Conservation (phyloP, 768 basidiomycete genomes). For the Leccinum disarticulatum region DNA sequence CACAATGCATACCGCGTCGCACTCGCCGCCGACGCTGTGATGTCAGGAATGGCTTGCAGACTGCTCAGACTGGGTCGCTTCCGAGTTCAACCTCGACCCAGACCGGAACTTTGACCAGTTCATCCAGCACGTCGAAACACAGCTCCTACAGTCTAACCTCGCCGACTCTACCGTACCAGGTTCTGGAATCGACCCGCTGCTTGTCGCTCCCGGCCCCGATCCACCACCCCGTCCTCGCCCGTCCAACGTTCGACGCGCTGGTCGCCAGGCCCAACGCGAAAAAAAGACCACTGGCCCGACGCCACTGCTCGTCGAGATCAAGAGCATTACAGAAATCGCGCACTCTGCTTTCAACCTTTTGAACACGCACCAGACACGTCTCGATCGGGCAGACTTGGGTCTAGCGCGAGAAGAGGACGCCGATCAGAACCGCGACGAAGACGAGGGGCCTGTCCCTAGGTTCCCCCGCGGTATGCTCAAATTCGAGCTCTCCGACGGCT, state of each 20-base stretch:
- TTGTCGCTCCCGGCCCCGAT: slow-evolving; percentile 16
- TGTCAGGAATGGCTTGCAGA: slow-evolving; percentile 72
- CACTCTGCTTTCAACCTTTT: slow-evolving; percentile 79
- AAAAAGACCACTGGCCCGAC: slow-evolving; percentile 32
- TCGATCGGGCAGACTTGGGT: slow-evolving; percentile 54
- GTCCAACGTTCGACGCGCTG: slow-evolving; percentile 1
- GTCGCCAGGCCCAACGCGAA: slow-evolving; percentile 9
- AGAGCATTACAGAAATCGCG: slow-evolving; percentile 79
- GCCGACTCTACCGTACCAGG: slow-evolving; percentile 67
- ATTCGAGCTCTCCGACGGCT: slow-evolving; percentile 80
- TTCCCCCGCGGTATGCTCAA: slow-evolving; percentile 81
- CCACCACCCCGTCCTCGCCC: slow-evolving; percentile 7
- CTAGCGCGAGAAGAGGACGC: slow-evolving; percentile 39
- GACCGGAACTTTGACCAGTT: slow-evolving; percentile 50
- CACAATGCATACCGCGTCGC: neutral
- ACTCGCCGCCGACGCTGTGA: slow-evolving; percentile 2
- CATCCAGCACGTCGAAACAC: slow-evolving; percentile 53
- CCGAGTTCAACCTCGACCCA: slow-evolving; percentile 48
- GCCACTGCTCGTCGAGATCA: slow-evolving; percentile 74
- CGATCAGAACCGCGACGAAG: slow-evolving; percentile 50
- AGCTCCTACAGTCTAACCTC: slow-evolving; percentile 73
- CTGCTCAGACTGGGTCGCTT: slow-evolving; percentile 65
- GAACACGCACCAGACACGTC: slow-evolving; percentile 63
- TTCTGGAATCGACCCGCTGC: slow-evolving; percentile 53
- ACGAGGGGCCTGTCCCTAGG: slow-evolving; percentile 74